Base-by-base conservation (phyloP, 2,329 filamentous ascomycete species). In the Colletotrichum karsti region DNA sequence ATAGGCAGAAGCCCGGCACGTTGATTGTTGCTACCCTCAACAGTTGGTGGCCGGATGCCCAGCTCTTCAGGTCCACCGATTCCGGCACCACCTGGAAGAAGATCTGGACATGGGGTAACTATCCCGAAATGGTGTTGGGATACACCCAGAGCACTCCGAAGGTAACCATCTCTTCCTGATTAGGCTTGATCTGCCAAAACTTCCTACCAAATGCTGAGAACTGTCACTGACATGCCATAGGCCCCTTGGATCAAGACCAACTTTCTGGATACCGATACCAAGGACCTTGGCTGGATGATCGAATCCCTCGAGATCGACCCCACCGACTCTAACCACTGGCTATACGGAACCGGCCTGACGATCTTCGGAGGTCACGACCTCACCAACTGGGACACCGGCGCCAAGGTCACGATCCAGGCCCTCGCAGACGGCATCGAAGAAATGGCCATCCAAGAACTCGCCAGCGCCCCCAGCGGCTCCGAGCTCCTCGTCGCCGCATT, bases 221-320 rank as follows among this genome's bases (percentile, higher is more conserved):
- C 33, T 13, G 33, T 26, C n/a, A 5, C 41, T 65, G 33, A 65
- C 46, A 2, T 1, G 9, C 2, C 1, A 3, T 26, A 68, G 33
- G 86, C 86, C 0, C 87, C 87, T 0, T 89, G 87, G 86, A 82
- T 88, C 63, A 79, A 84, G 70, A 80, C 82, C n/a, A 79, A 82
- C 15, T 85, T 85, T 60, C 74, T 85, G 13, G 80, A 82, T 1
- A 74, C 75, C 4, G 84, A 86, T 57, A 80, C 78, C 10, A 85
- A 87, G 76, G 79, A 80, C 22, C 74, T 90, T 4, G 88, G 88
- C 0, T 90, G 88, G 87, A 90, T 89, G 88, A 86, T 90, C 7
- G 88, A 90, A 71, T 78, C 83, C 0, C 75, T 90, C 7, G 85
- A 85, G 28, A 90, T 90, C 46, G 80, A 90, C 72, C 88, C 88